Conservation (phyloP, 768 basidiomycete genomes). For the Hebeloma cylindrosporum region DNA sequence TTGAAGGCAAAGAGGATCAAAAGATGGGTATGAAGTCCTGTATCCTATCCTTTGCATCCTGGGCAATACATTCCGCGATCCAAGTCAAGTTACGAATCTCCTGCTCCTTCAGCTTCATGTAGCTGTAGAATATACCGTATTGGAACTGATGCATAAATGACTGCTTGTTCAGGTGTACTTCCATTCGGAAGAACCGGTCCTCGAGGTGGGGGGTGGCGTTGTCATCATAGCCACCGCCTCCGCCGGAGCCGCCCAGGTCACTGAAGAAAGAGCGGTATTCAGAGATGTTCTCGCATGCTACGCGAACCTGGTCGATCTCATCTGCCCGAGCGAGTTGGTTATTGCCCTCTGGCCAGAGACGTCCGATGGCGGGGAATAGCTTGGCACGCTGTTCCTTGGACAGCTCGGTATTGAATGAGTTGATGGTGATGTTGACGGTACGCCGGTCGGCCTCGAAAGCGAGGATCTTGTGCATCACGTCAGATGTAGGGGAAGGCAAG, state of each 20-base stretch:
- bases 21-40: constrained; percentile 93
- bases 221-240: constrained; percentile 40
- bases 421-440: constrained; percentile 98
- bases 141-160: constrained; percentile 97
- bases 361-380: constrained; percentile 92
- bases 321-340: constrained; percentile 92
- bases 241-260: constrained; percentile 37
- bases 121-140: constrained; percentile 88
- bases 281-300: constrained; percentile 80
- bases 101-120: constrained; percentile 90
- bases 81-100: constrained; percentile 87
- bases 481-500: constrained; percentile 81
- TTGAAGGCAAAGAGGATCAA: constrained; percentile 35
- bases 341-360: constrained; percentile 94
- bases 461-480: constrained; percentile 90
- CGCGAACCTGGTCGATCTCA: constrained; percentile 90
- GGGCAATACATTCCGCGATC: constrained; percentile 98
- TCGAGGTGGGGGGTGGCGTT: constrained; percentile 70
- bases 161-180: constrained; percentile 92
- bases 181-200: constrained; percentile 91
- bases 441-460: constrained; percentile 96
- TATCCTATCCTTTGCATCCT: constrained; percentile 94
- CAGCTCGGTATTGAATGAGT: constrained; percentile 95
- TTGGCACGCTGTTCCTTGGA: constrained; percentile 93
- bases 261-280: constrained; percentile 94